Evolutionary conservation across 1,284 basidiomycete genomes (phyloP).

Genomic region (Naganishia sp.): DNA sequence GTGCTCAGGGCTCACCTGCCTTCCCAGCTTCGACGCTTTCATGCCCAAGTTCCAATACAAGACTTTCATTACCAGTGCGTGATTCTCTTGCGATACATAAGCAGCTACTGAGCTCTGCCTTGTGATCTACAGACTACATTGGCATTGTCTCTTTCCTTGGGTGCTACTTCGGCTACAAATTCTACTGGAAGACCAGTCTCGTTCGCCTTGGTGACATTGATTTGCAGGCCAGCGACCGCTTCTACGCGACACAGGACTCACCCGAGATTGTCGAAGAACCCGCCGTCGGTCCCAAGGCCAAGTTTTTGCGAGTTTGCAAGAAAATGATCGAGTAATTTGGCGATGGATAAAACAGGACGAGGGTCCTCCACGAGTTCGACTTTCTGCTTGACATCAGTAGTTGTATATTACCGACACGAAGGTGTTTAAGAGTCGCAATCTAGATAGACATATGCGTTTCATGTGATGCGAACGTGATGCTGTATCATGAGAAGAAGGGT

Average conservation of each 20-base stretch:
- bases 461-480: too few relatives aligned
- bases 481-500: too few relatives aligned
- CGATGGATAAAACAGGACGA: not conserved
- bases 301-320: conserved; percentile 9
- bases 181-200: conserved; percentile 22
- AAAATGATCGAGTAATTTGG: conserved; percentile 8
- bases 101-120: not conserved
- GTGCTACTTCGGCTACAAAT: conserved; percentile 26
- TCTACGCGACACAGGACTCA: conserved; percentile 11
- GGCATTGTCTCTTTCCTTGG: conserved; percentile 17
- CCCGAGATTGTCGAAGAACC: conserved; percentile 12
- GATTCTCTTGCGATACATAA: not conserved
- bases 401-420: too few relatives aligned
- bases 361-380: not conserved
- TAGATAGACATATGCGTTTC: too few relatives aligned
- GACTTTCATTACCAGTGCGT: conserved; percentile 61
- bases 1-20: conserved; percentile 53
- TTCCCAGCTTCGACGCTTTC: conserved; percentile 62
- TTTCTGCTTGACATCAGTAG: too few relatives aligned
- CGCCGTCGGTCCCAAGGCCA: conserved; percentile 23
- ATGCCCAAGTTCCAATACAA: conserved; percentile 60
- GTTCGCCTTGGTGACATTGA: conserved; percentile 21
- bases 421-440: too few relatives aligned
- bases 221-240: conserved; percentile 16
- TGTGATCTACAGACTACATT: conserved; percentile 11